phyloP scores from a whole-genome alignment of 1,139 yeast genomes.

The Candida sojae region DNA sequence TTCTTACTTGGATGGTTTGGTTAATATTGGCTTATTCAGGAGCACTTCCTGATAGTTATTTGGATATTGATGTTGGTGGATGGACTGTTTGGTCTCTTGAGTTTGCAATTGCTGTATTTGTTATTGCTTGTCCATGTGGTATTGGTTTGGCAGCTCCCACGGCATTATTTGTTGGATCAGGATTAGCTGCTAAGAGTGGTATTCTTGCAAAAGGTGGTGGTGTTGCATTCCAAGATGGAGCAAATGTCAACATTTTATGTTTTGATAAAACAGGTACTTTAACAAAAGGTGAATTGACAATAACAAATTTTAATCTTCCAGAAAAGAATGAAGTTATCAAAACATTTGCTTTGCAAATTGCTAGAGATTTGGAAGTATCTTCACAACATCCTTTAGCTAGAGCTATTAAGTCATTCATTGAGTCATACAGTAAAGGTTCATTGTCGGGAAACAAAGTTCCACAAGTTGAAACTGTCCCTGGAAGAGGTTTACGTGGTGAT shows the following conservation, averaged over 20 bases:
- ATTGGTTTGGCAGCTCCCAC: slow-evolving; percentile 52
- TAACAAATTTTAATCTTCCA: slow-evolving; percentile 49
- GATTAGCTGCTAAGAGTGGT: slow-evolving; percentile 58
- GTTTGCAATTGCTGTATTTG: slow-evolving; percentile 78
- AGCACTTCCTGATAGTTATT: slow-evolving; percentile 51
- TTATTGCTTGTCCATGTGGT: slow-evolving; percentile 53
- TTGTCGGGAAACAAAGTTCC: slow-evolving; percentile 45
- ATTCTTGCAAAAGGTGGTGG: slow-evolving; percentile 82
- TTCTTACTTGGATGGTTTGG: slow-evolving; percentile 72
- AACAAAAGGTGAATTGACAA: slow-evolving; percentile 62
- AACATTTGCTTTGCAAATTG: slow-evolving; percentile 44
- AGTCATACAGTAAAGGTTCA: slow-evolving; percentile 18
- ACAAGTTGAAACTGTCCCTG: slow-evolving; percentile 53
- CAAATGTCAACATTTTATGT: slow-evolving; percentile 62
- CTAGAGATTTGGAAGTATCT: slow-evolving; percentile 62
- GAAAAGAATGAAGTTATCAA: slow-evolving; percentile 19
- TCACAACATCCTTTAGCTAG: slow-evolving; percentile 72
- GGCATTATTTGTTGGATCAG: slow-evolving; percentile 49
- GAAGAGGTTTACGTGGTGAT: slow-evolving; percentile 57
- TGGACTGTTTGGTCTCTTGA: slow-evolving; percentile 80
- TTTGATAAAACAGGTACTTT: slow-evolving; percentile 83
- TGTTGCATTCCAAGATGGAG: slow-evolving; percentile 77
- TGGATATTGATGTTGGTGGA: slow-evolving; percentile 70
- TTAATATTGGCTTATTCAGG: slow-evolving; percentile 57
- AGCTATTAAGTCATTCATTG: slow-evolving; percentile 52